Percentiles rank a stretch among this genome's conserved stretches.
Conservation (phyloP, 345 rosid genomes). For the Clausena lansium region DNA sequence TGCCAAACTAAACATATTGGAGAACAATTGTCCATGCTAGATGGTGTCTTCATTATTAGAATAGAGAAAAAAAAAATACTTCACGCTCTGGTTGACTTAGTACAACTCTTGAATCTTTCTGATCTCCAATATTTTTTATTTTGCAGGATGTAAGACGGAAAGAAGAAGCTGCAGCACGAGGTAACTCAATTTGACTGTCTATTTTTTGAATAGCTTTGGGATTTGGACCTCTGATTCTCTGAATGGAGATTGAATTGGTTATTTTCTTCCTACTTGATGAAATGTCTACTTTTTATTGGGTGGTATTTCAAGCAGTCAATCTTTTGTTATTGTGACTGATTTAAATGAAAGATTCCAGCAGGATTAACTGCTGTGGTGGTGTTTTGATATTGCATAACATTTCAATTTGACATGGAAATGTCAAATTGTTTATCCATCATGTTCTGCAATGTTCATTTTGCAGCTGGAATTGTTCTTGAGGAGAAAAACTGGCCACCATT, state of each 20-base stretch:
- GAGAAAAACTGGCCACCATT: conserved; percentile 91
- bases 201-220: neutral
- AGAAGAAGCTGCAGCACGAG: conserved; percentile 98
- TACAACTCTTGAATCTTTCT: neutral
- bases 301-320: neutral
- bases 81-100: neutral
- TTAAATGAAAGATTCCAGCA: neutral
- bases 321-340: neutral
- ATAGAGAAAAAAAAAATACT: neutral
- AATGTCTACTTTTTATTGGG: neutral
- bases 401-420: too few species aligned
- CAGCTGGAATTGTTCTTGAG: conserved; percentile 73
- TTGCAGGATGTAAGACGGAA: conserved; percentile 70
- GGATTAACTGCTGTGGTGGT: neutral
- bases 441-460: conserved; percentile 7
- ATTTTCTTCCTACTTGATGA: neutral
- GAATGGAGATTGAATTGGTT: neutral
- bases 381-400: too few species aligned
- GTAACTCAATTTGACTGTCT: conserved; percentile 33
- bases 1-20: neutral
- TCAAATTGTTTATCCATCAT: neutral
- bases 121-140: conserved; percentile 17
- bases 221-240: neutral
- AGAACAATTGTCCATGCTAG: neutral
- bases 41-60: neutral